phyloP scores from a whole-genome alignment of 2,329 filamentous ascomycete genomes.

The Pseudopithomyces chartarum region DNA sequence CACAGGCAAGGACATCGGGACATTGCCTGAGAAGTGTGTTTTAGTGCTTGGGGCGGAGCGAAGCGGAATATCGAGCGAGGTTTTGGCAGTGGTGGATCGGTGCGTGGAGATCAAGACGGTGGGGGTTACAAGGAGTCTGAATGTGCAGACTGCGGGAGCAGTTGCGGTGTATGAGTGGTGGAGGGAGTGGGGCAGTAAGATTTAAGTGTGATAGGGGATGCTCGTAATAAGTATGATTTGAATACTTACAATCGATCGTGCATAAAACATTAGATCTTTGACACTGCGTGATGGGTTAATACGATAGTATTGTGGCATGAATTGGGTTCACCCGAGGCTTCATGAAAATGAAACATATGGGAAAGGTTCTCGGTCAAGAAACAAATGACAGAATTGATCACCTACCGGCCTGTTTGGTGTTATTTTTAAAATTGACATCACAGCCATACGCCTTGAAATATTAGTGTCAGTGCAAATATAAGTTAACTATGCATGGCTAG shows the following conservation, averaged over 20 bases:
- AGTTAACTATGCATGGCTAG: too few species aligned
- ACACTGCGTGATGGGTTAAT: too few species aligned
- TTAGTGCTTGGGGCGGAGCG: slow-evolving; percentile 58
- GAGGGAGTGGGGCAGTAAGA: slow-evolving; percentile 46
- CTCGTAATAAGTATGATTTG: neutral
- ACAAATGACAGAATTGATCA: too few species aligned
- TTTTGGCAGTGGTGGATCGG: slow-evolving; percentile 55
- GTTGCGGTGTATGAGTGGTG: slow-evolving; percentile 59
- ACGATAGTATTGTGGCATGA: too few species aligned
- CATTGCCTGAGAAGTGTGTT: slow-evolving; percentile 46
- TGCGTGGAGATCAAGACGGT: slow-evolving; percentile 59
- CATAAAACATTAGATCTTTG: too few species aligned
- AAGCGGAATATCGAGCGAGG: slow-evolving; percentile 55
- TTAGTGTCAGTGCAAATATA: too few species aligned
- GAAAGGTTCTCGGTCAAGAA: too few species aligned
- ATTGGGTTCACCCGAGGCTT: too few species aligned
- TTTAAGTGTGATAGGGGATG: neutral
- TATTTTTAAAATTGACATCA: too few species aligned
- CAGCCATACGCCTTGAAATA: too few species aligned
- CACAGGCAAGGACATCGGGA: slow-evolving; percentile 32
- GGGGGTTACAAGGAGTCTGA: slow-evolving; percentile 59
- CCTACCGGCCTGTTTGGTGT: too few species aligned
- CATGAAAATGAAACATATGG: too few species aligned
- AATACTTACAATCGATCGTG: neutral
- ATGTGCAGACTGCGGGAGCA: slow-evolving; percentile 60